Evolutionary conservation across 352 stramenopile species (phyloP), one percentile per base, ranked within the genome.

Genomic region (Pythium myriotylum): DNA sequence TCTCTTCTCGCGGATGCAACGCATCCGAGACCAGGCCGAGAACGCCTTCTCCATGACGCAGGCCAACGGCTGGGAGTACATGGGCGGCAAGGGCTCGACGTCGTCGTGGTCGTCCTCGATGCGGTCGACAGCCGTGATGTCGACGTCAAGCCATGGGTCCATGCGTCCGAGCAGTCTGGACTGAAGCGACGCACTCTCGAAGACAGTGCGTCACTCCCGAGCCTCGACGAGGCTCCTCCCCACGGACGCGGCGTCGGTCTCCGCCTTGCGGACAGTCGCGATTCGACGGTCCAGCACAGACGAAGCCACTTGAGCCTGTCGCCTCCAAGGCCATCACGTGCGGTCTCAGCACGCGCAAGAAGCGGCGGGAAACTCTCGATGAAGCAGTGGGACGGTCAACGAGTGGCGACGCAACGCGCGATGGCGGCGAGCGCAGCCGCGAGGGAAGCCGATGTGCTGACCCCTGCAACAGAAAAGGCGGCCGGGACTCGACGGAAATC

Each of bases 1-100:
- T 35, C 51, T 71, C 10, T 71, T 56, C 33, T 46, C 57, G 51
- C 64, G 67, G 40, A 71, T 71, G 64, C 40, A 29, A 8, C 45
- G 47, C 20, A 52, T 71, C 22, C 64, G 49, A 8, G 51, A 57
- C 13, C 50, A 63, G 33, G 64, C 64, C 14, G 64, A 66, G 40
- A 58, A 48, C 46, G 48, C 41, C 12, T 66, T 62, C 52, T 63
- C 64, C 22, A 46, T 67, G 32, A 67, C 57, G 2, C 64, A 59
- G 20, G 64, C 64, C 12, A 66, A 65, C 43, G 54, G 27, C 19
- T 63, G 48, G 53, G 54, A 63, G 47, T 59, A 59, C 17, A 52
- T 67, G 51, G 53, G 35, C 26, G 35, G 22, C 19, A 61, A 67
- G 52, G 14, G 26, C 9, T 62, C 47, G 33, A 57, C 51, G 16